Evolutionary conservation across 371 early-diverging fungal species (phyloP).

Genomic region (Apophysomyces ossiformis): DNA sequence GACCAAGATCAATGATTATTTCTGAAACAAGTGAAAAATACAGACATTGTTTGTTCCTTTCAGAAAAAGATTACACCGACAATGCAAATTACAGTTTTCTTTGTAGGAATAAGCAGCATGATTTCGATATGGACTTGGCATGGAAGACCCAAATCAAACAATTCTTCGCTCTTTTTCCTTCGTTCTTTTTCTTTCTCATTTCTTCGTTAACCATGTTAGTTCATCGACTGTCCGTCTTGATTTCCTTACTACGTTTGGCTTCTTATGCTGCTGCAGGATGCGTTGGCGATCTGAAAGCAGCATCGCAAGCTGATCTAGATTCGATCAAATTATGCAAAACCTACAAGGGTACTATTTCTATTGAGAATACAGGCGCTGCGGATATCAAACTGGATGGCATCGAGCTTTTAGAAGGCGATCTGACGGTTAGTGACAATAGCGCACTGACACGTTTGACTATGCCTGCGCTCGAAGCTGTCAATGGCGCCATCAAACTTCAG

Average conservation of each 20-base stretch:
- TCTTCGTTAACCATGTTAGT: neutral
- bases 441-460: conserved; percentile 14
- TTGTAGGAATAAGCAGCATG: neutral
- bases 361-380: conserved; percentile 17
- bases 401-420: conserved; percentile 21
- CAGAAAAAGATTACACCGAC: neutral
- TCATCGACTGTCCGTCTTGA: neutral
- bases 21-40: neutral
- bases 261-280: conserved; percentile 14
- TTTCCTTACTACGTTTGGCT: neutral
- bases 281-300: conserved; percentile 25
- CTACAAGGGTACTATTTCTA: conserved; percentile 20
- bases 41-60: neutral
- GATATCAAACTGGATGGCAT: conserved; percentile 19
- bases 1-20: conserved; percentile 15
- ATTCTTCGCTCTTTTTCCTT: neutral
- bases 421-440: conserved; percentile 22
- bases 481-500: conserved; percentile 42
- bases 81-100: neutral
- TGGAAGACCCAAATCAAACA: neutral
- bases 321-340: conserved; percentile 17
- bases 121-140: conserved; percentile 5
- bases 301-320: conserved; percentile 23
- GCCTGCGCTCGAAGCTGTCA: conserved; percentile 23
- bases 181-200: neutral